phyloP scores from a whole-genome alignment of 192 early-diverging fungal species.

The Backusella mclennaniae region DNA sequence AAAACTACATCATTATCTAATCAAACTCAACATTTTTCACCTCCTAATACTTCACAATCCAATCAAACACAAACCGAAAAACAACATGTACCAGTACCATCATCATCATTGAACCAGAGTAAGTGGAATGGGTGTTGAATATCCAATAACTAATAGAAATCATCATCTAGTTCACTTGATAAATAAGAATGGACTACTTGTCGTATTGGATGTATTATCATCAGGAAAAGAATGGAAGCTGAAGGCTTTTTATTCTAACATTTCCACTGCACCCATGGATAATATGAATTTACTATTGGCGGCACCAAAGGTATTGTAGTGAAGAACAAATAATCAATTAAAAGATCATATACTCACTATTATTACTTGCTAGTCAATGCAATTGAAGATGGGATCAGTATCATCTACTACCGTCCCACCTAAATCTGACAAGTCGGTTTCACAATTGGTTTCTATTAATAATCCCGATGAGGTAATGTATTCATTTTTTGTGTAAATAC shows the following conservation, averaged over 20 bases:
- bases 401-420: conserved; percentile 39
- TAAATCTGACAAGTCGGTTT: conserved; percentile 31
- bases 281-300: conserved; percentile 42
- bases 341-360: not conserved
- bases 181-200: conserved; percentile 46
- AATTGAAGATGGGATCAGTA: conserved; percentile 39
- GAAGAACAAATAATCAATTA: not conserved
- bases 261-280: conserved; percentile 38
- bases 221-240: conserved; percentile 14
- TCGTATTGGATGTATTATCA: conserved; percentile 32
- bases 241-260: conserved; percentile 46
- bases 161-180: conserved; percentile 8
- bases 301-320: conserved; percentile 38
- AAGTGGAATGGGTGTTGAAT: not conserved
- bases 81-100: not conserved
- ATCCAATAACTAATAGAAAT: too few species aligned
- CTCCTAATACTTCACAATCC: not conserved
- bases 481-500: not conserved
- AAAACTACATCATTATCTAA: not conserved
- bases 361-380: conserved; percentile 22
- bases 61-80: not conserved
- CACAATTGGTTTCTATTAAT: conserved; percentile 36
- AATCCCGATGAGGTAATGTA: conserved; percentile 16
- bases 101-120: not conserved
- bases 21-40: not conserved